Percentiles rank a stretch among this genome's conserved stretches.
These are phyloP conservation scores for Neurospora sublineolata DNA, from an alignment of 495 filamentous ascomycete species.

Conservation along the genomic window DNA sequence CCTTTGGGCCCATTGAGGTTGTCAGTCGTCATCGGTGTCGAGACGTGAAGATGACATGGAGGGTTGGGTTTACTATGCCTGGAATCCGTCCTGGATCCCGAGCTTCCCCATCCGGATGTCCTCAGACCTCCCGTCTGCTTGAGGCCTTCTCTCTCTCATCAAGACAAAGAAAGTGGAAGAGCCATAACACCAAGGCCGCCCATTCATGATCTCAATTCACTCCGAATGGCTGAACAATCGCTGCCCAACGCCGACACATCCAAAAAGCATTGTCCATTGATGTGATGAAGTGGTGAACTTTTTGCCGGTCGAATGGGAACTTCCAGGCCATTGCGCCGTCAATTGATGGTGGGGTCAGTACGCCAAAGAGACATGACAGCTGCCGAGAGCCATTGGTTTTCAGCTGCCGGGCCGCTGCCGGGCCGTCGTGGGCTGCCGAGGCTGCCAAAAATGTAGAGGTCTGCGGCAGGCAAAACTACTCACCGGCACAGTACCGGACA, in stretches of 20 bases:
- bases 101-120: background rate
- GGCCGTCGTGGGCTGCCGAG: background rate
- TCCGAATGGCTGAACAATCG: background rate
- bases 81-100: background rate
- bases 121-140: background rate
- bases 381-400: background rate
- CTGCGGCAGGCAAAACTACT: background rate
- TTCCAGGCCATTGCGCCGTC: background rate
- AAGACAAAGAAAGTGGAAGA: background rate
- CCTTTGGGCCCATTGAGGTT: background rate
- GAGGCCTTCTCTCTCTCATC: background rate
- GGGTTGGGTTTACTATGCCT: background rate
- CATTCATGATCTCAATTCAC: too few species aligned
- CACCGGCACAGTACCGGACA: background rate
- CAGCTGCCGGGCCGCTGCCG: background rate
- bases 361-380: background rate
- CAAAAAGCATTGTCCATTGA: background rate
- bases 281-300: background rate
- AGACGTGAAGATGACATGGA: background rate
- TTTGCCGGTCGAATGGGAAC: background rate
- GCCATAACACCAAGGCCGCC: background rate
- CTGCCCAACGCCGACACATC: background rate
- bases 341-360: background rate
- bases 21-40: background rate
- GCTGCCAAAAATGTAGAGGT: background rate